Percentiles rank a stretch among this genome's conserved stretches.
Conservation (phyloP, 306 rosid species). For the Acacia melanoxylon region DNA sequence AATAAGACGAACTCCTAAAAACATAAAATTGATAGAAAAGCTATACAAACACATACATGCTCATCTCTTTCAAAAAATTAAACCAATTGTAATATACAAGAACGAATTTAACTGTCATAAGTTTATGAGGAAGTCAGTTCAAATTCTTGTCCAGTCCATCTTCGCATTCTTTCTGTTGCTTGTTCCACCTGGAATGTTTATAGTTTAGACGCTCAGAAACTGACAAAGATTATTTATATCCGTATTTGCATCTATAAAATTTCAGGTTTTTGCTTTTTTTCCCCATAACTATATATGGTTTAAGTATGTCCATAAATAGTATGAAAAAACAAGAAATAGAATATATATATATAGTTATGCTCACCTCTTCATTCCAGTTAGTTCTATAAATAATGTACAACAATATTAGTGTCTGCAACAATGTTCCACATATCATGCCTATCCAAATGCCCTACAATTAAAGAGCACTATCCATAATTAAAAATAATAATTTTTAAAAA, state of each 20-base stretch:
- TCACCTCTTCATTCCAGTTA: slow-evolving; percentile 87
- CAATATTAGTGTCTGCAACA: slow-evolving; percentile 75
- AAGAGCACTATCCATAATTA: slow-evolving; percentile 5
- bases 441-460: slow-evolving; percentile 80
- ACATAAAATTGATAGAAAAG: slow-evolving; percentile 1
- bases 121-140: slow-evolving; percentile 22
- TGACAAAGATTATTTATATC: background rate
- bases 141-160: slow-evolving; percentile 66
- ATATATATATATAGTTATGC: background rate
- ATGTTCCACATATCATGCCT: slow-evolving; percentile 91
- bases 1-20: background rate
- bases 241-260: background rate
- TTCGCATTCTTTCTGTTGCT: slow-evolving; percentile 71
- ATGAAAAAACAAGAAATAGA: background rate
- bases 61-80: background rate
- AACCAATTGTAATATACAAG: background rate
- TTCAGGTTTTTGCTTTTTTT: background rate
- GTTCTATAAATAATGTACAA: slow-evolving; percentile 62
- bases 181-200: slow-evolving; percentile 69
- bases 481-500: background rate
- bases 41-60: background rate
- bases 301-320: background rate
- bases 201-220: background rate
- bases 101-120: background rate
- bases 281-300: background rate